These are phyloP conservation scores for Phytophthora podocarpi DNA, from an alignment of 352 stramenopile species.

Conservation along the genomic window DNA sequence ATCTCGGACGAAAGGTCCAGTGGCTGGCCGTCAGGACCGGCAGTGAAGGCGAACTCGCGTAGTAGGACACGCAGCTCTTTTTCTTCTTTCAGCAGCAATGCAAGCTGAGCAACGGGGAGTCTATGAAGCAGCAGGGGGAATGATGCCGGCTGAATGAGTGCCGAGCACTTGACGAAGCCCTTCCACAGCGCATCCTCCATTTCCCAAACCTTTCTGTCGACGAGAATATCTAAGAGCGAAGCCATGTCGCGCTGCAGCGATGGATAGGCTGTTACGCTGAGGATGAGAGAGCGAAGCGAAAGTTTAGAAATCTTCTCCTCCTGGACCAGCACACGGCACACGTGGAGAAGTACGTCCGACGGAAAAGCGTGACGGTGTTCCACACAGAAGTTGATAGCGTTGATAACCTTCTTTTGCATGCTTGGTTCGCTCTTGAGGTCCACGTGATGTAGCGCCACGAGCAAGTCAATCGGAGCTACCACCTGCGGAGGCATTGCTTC, in stretches of 20 bases:
- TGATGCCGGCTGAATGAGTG: constrained; percentile 74
- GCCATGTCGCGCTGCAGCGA: constrained; percentile 69
- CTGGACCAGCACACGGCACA: constrained; percentile 66
- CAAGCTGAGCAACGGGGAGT: constrained; percentile 58
- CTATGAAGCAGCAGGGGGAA: constrained; percentile 65
- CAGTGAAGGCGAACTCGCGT: constrained; percentile 45
- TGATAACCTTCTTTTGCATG: constrained; percentile 83
- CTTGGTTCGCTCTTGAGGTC: constrained; percentile 66
- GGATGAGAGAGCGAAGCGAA: constrained; percentile 76
- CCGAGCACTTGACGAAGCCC: constrained; percentile 80
- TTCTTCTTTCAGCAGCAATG: constrained; percentile 61
- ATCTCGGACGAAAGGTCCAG: constrained; percentile 40
- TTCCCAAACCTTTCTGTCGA: constrained; percentile 63
- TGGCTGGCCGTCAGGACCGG: constrained; percentile 32
- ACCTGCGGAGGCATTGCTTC: constrained; percentile 75
- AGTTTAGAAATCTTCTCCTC: constrained; percentile 71
- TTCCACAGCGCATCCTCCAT: constrained; percentile 82
- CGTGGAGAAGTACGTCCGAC: constrained; percentile 71
- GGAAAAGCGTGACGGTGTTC: constrained; percentile 83
- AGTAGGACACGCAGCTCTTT: constrained; percentile 58
- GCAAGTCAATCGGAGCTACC: constrained; percentile 67
- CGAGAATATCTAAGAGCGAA: constrained; percentile 58
- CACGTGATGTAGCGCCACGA: constrained; percentile 79
- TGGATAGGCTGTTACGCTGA: constrained; percentile 76
- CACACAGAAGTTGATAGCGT: constrained; percentile 80